These are phyloP conservation scores for Epichloe baconii DNA, from an alignment of 2,329 filamentous ascomycete genomes.

Conservation along the genomic window DNA sequence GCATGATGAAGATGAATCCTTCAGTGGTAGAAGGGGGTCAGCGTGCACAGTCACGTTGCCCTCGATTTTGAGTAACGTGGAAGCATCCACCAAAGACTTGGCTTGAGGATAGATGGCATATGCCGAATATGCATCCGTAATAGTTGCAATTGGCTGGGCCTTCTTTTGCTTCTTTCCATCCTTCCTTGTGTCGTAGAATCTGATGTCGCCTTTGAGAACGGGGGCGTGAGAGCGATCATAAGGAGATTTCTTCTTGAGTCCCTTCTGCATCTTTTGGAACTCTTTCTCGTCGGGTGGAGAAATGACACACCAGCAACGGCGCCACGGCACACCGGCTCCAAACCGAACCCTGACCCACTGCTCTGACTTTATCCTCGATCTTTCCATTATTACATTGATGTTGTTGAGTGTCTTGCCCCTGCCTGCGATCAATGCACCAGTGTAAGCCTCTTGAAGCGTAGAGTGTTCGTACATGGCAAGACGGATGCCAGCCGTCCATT, in stretches of 20 bases:
- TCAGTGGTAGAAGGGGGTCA: constrained; percentile 66
- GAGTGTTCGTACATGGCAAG: constrained; percentile 91
- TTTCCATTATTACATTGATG: constrained; percentile 79
- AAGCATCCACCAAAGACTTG: constrained; percentile 86
- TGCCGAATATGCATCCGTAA: constrained; percentile 79
- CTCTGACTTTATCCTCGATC: constrained; percentile 61
- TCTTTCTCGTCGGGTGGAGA: constrained; percentile 90
- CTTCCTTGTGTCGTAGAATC: constrained; percentile 75
- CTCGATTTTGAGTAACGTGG: constrained; percentile 87
- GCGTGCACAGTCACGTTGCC: constrained; percentile 81
- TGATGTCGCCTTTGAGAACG: constrained; percentile 73
- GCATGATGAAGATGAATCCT: constrained; percentile 97
- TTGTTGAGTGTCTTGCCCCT: constrained; percentile 85
- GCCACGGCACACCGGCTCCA: constrained; percentile 90
- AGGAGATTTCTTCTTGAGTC: constrained; percentile 64
- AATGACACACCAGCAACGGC: constrained; percentile 93
- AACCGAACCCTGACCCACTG: constrained; percentile 95
- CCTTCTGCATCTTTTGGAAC: constrained; percentile 69
- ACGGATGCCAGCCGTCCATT: constrained; percentile 92
- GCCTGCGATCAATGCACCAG: constrained; percentile 84
- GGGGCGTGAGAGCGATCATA: constrained; percentile 63
- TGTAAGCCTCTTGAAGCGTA: constrained; percentile 90
- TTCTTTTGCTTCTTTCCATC: constrained; percentile 83
- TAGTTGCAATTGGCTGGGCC: constrained; percentile 75
- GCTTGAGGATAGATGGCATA: constrained; percentile 95